A percentile compares a stretch with the other conserved stretches of the same genome.
phyloP scores from a whole-genome alignment of 495 filamentous ascomycete species.

The Hypomontagnella monticulosa region DNA sequence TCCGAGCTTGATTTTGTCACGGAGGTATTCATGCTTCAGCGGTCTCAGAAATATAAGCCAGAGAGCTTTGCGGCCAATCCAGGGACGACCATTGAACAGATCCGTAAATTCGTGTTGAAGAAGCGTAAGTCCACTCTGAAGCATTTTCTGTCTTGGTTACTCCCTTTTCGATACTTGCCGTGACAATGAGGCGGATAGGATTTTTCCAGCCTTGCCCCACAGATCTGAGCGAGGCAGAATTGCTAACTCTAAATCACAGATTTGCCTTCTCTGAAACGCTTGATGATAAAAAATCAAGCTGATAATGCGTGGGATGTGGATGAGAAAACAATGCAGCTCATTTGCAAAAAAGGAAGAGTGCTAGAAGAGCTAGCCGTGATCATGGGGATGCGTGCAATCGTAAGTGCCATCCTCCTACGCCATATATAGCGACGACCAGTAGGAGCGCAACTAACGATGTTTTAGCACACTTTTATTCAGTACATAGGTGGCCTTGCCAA shows the following conservation, averaged over 20 bases:
- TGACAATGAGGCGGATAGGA: too few species aligned
- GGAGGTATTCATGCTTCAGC: constrained; percentile 68
- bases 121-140: constrained; percentile 51
- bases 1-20: constrained; percentile 60
- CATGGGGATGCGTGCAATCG: constrained; percentile 59
- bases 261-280: constrained; percentile 47
- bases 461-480: constrained; percentile 64
- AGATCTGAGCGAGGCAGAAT: neutral
- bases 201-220: neutral
- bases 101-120: constrained; percentile 60
- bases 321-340: constrained; percentile 56
- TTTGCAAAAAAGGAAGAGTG: constrained; percentile 56
- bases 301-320: constrained; percentile 65
- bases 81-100: constrained; percentile 59
- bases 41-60: constrained; percentile 56
- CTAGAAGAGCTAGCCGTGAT: constrained; percentile 65
- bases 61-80: constrained; percentile 60
- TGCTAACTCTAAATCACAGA: constrained; percentile 20
- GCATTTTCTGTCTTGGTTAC: too few species aligned
- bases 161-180: too few species aligned
- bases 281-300: constrained; percentile 62
- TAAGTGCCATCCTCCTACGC: constrained; percentile 49
- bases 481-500: constrained; percentile 54
- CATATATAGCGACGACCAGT: neutral
- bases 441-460: constrained; percentile 7